Conservation (phyloP, 2,329 filamentous ascomycete genomes). For the Epichloe typhina region DNA sequence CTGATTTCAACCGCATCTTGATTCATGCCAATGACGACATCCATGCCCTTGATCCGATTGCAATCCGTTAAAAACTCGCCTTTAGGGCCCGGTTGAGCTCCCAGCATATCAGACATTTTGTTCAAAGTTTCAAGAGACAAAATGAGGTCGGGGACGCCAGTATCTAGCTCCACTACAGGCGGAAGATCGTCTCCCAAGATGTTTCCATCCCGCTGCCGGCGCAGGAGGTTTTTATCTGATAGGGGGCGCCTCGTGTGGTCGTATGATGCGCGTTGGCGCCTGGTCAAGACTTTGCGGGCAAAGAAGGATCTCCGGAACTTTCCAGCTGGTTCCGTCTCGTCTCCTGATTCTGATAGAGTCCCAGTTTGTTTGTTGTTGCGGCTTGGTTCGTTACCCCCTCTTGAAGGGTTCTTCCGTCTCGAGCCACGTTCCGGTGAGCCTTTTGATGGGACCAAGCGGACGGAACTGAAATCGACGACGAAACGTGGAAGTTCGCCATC, state of each 20-base stretch:
- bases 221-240: neutral
- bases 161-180: neutral
- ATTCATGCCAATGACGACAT: conserved; percentile 3
- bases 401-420: neutral
- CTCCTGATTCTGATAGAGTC: neutral
- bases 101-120: neutral
- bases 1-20: neutral
- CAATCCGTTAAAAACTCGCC: neutral
- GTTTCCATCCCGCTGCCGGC: neutral
- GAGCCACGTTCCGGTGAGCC: neutral
- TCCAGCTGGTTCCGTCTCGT: neutral
- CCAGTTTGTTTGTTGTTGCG: neutral
- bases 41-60: neutral
- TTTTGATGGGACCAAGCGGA: neutral
- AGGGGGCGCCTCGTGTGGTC: neutral
- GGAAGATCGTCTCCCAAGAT: neutral
- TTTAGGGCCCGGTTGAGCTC: neutral
- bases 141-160: neutral
- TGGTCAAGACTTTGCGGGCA: neutral
- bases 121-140: neutral
- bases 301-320: neutral
- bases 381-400: neutral
- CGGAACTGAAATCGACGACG: neutral
- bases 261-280: neutral
- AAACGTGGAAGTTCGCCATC: neutral